phyloP scores from a whole-genome alignment of 2,329 filamentous ascomycete genomes.

The Lizonia empirigonia region DNA sequence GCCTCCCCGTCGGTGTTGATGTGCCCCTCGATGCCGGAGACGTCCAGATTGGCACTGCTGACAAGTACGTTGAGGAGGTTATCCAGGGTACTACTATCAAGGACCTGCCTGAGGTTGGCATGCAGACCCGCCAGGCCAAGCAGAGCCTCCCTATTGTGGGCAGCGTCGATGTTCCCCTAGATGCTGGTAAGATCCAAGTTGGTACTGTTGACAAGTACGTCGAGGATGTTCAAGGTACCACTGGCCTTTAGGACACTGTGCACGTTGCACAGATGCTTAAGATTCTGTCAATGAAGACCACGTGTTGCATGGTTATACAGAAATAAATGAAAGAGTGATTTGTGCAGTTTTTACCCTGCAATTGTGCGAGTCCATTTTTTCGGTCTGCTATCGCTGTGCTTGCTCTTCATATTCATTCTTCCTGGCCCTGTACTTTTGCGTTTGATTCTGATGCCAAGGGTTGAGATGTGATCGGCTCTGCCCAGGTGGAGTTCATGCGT shows the following conservation, averaged over 20 bases:
- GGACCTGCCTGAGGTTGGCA: not conserved
- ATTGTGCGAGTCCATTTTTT: no score
- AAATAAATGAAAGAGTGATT: not conserved
- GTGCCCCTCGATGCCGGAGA: conserved; percentile 6
- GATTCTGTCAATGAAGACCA: not conserved
- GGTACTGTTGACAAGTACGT: conserved; percentile 8
- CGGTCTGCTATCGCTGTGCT: no score
- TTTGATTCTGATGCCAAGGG: no score
- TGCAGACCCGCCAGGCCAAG: not conserved
- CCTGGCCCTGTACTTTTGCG: no score
- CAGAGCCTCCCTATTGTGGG: conserved; percentile 8
- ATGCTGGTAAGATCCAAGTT: conserved; percentile 7
- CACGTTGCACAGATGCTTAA: not conserved
- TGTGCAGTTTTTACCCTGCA: not conserved
- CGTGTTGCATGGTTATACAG: not conserved
- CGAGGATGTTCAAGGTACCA: conserved; percentile 1
- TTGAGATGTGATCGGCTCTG: no score
- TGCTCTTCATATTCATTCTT: no score
- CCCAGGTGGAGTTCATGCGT: no score
- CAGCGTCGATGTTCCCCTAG: conserved; percentile 1
- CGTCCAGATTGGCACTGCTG: conserved; percentile 2
- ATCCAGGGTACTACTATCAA: conserved; percentile 1
- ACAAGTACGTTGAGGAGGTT: conserved; percentile 1
- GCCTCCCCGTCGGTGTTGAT: not conserved
- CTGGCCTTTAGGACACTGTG: not conserved